Percentiles rank a stretch among this genome's conserved stretches.
phyloP scores from a whole-genome alignment of 75 land plant species.

The Pseudotsuga menziesii region DNA sequence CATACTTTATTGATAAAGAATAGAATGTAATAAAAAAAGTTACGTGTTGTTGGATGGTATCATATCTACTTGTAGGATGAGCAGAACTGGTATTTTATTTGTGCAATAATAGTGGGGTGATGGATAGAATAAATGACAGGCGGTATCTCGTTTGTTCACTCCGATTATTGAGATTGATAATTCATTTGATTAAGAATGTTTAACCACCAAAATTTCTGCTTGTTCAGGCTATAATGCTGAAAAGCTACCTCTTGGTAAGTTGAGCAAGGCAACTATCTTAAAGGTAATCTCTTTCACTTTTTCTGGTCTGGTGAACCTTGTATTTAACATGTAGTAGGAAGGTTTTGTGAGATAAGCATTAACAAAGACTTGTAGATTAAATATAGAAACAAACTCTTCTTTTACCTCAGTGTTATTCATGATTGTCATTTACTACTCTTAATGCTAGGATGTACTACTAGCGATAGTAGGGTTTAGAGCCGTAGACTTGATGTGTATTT shows the following conservation, averaged over 20 bases:
- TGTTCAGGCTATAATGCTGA: conserved; percentile 84
- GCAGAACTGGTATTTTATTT: neutral
- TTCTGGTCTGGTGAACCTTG: neutral
- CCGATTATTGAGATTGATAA: too few relatives aligned
- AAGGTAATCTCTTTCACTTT: conserved; percentile 44
- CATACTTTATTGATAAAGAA: neutral
- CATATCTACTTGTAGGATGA: neutral
- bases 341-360: too few relatives aligned
- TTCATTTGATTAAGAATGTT: too few relatives aligned
- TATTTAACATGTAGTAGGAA: neutral
- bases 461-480: too few relatives aligned
- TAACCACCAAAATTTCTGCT: too few relatives aligned
- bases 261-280: conserved; percentile 90
- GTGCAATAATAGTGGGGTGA: neutral
- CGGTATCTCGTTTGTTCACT: too few relatives aligned
- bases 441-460: neutral
- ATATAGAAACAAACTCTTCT: too few relatives aligned
- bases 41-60: neutral
- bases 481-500: too few relatives aligned
- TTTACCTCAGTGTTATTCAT: too few relatives aligned
- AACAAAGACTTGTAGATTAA: too few relatives aligned
- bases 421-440: neutral
- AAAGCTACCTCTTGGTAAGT: conserved; percentile 93
- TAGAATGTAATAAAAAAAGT: neutral
- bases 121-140: too few relatives aligned